These are phyloP conservation scores for Austroboletus niveus DNA, from an alignment of 1,284 basidiomycete genomes.

Conservation along the genomic window DNA sequence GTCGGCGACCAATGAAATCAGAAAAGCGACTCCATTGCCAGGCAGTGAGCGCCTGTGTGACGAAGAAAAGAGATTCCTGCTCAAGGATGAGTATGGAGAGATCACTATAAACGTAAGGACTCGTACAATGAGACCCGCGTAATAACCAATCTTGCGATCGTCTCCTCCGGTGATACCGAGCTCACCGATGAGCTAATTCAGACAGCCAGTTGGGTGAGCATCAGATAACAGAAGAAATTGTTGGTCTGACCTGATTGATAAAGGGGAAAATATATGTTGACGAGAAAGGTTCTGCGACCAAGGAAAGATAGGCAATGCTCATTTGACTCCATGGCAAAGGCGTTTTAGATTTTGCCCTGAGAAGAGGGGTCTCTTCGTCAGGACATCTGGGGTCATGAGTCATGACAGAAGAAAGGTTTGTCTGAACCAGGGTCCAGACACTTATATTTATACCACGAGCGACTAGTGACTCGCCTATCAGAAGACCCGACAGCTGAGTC, in stretches of 20 bases:
- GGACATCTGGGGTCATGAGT: not conserved
- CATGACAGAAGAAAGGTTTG: constrained; percentile 8
- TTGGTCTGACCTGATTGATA: constrained; percentile 28
- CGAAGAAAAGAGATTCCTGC: no score
- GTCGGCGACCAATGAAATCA: constrained; percentile 69
- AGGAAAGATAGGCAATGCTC: constrained; percentile 13
- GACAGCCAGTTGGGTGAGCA: not conserved
- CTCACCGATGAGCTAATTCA: constrained; percentile 32
- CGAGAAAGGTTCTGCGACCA: constrained; percentile 26
- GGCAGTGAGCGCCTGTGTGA: constrained; percentile 42
- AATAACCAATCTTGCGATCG: no score
- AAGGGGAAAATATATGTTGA: constrained; percentile 28
- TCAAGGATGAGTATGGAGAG: no score
- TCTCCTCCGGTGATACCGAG: constrained; percentile 35
- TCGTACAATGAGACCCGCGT: no score
- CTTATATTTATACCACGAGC: not conserved
- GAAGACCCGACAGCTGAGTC: no score
- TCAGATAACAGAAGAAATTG: not conserved
- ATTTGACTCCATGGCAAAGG: constrained; percentile 27
- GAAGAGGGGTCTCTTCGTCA: constrained; percentile 21
- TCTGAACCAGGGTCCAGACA: not conserved
- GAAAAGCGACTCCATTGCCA: constrained; percentile 74
- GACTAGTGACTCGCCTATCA: not conserved
- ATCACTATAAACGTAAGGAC: no score
- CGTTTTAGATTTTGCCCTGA: constrained; percentile 18